phyloP scores from a whole-genome alignment of 495 filamentous ascomycete genomes.

The Penicillium egyptiacum region DNA sequence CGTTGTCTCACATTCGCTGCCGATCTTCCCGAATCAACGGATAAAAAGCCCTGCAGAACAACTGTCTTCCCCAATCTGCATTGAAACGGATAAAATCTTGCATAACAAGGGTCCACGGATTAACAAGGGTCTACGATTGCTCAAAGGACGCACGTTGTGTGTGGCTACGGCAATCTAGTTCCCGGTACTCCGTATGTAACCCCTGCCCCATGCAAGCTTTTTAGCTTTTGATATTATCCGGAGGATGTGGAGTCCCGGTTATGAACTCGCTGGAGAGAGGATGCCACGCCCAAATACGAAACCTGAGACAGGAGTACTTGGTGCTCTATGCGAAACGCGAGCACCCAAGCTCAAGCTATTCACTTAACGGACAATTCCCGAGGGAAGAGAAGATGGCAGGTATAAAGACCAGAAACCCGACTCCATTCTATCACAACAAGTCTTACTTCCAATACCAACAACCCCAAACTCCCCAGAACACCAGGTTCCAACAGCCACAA shows the following conservation, averaged over 20 bases:
- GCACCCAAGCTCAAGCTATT: background rate
- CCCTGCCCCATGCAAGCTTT: background rate
- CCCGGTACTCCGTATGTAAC: too few species aligned
- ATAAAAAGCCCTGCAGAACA: background rate
- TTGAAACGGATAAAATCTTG: background rate
- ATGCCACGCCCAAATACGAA: background rate
- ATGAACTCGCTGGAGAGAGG: background rate
- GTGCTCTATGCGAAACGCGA: constrained; percentile 25
- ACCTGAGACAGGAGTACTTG: constrained; percentile 26
- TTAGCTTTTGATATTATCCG: constrained; percentile 7
- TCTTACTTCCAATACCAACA: background rate
- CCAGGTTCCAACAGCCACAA: constrained; percentile 19
- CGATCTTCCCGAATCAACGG: constrained; percentile 18
- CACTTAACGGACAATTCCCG: constrained; percentile 1
- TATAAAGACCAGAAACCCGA: constrained; percentile 13
- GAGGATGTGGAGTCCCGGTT: constrained; percentile 15
- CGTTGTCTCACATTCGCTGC: constrained; percentile 18
- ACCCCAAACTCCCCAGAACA: background rate
- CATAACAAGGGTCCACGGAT: background rate
- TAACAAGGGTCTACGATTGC: too few species aligned
- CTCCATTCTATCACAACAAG: background rate
- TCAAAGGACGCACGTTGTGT: background rate
- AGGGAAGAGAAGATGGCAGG: background rate
- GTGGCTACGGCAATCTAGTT: constrained; percentile 7
- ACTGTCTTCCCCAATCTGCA: constrained; percentile 20